Percentiles rank a stretch among this genome's conserved stretches.
Evolutionary conservation across 2,329 filamentous ascomycete species (phyloP).

Genomic region (Aspergillus thermomutatus): DNA sequence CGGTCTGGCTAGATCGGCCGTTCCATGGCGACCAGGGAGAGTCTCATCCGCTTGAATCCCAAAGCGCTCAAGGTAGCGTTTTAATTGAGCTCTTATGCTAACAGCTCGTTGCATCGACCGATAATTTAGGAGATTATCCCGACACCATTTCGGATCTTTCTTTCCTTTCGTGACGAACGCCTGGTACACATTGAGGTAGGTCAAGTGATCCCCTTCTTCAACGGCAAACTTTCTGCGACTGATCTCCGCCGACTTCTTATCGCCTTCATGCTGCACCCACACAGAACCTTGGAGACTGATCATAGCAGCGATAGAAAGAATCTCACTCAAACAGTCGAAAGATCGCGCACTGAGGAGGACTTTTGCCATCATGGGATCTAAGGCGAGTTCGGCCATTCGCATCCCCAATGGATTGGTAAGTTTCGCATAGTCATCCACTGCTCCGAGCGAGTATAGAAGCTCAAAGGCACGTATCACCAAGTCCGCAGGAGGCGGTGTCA

Average conservation of each 20-base stretch:
- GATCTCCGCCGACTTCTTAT: slow-evolving; percentile 71
- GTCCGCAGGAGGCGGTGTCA: slow-evolving; percentile 80
- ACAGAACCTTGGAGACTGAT: slow-evolving; percentile 77
- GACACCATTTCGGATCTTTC: slow-evolving; percentile 82
- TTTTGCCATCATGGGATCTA: slow-evolving; percentile 95
- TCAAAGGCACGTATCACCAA: slow-evolving; percentile 84
- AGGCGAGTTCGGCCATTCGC: slow-evolving; percentile 87
- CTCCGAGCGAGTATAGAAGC: slow-evolving; percentile 79
- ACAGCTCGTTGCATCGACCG: slow-evolving; percentile 78
- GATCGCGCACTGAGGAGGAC: slow-evolving; percentile 70
- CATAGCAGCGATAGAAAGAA: slow-evolving; percentile 92
- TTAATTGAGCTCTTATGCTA: slow-evolving; percentile 81
- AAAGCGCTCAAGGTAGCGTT: slow-evolving; percentile 82
- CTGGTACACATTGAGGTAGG: slow-evolving; percentile 88
- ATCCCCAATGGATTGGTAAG: slow-evolving; percentile 83
- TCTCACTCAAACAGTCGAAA: slow-evolving; percentile 78
- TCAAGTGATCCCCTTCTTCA: slow-evolving; percentile 91
- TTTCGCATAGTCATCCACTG: slow-evolving; percentile 84
- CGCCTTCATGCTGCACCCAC: slow-evolving; percentile 77
- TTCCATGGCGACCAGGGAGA: slow-evolving; percentile 32
- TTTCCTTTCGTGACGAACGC: slow-evolving; percentile 79
- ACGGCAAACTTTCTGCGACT: slow-evolving; percentile 79
- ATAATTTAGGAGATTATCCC: slow-evolving; percentile 82
- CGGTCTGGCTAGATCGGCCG: slow-evolving; percentile 43
- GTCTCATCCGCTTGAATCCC: slow-evolving; percentile 67